Evolutionary conservation across 2,329 filamentous ascomycete species (phyloP), one percentile per base, ranked within the genome.

Genomic region (Karstenula rhodostoma): DNA sequence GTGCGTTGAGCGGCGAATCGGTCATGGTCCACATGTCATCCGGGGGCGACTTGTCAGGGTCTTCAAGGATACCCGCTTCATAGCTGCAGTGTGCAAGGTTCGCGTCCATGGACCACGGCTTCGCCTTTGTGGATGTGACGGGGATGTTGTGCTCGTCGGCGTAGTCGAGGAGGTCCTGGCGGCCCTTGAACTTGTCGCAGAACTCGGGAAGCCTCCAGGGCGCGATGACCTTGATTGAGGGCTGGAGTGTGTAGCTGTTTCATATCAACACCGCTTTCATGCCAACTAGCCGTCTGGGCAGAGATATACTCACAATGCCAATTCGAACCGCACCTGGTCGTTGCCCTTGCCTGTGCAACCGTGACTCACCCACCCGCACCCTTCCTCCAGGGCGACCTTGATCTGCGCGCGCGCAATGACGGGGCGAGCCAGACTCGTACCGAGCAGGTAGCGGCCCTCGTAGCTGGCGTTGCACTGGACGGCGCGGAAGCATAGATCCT

Each of bases 1-100:
- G 90, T 2, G 90, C 91, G 62, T 87, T 86, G 64, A 86, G 79
- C 43, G 90, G 90, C 72, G 90, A 89, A 59, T 85, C 80, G 59
- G 89, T 90, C 71, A 89, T 83, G 72, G 87, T 94, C 92, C 92
- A 94, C 88, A 94, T 91, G 77, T 94, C 90, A 68, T 86, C 83
- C 57, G 91, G 90, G 40, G 91, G 87, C 60, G 89, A 87, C 69
- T 85, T 81, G 74, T 82, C 78, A 60, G 86, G 86, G 69, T 88
- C 87, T 79, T 92, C 90, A 60, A 92, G 84, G 64, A 89, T 89
- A 50, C 74, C 73, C 54, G 89, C 89, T 83, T 96, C 92, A 78
- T 95, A 96, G 62, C 82, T 85, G 83, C 89, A 92, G 80, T 94
- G 91, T 58, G 89, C 90, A 70, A 92, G 73, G 80, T 92, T 91